phyloP scores from a whole-genome alignment of 2,329 filamentous ascomycete species.

The Ophiostoma sp. region DNA sequence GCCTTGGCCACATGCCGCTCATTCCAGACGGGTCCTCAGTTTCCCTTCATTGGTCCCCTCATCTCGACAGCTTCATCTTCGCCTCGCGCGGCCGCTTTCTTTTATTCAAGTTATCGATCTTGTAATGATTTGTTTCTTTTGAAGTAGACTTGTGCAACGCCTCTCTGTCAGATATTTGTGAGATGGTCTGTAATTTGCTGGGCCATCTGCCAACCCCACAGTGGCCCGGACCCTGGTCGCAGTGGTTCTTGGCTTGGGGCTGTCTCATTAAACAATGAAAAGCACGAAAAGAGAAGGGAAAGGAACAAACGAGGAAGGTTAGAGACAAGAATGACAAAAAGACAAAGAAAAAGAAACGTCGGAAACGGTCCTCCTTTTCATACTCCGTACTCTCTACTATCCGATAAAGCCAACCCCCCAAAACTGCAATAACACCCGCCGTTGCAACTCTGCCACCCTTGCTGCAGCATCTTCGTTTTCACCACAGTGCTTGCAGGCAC shows the following conservation, averaged over 20 bases:
- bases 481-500: background rate
- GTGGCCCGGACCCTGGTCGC: slow-evolving; percentile 3
- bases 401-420: background rate
- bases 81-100: slow-evolving; percentile 7
- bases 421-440: background rate
- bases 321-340: background rate
- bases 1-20: slow-evolving; percentile 1
- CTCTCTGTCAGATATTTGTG: background rate
- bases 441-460: background rate
- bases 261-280: slow-evolving; percentile 4
- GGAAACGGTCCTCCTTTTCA: slow-evolving; percentile 2
- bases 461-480: background rate
- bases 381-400: background rate
- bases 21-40: background rate
- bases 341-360: background rate
- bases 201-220: background rate
- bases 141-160: background rate
- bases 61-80: background rate
- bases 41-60: background rate
- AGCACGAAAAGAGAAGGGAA: background rate
- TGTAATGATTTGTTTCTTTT: background rate
- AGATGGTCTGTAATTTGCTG: background rate
- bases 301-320: background rate
- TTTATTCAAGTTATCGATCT: background rate
- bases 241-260: background rate